Percentiles rank a stretch among this genome's conserved stretches.
These are phyloP conservation scores for Annulohypoxylon bovei DNA, from an alignment of 495 filamentous ascomycete genomes.

Conservation along the genomic window DNA sequence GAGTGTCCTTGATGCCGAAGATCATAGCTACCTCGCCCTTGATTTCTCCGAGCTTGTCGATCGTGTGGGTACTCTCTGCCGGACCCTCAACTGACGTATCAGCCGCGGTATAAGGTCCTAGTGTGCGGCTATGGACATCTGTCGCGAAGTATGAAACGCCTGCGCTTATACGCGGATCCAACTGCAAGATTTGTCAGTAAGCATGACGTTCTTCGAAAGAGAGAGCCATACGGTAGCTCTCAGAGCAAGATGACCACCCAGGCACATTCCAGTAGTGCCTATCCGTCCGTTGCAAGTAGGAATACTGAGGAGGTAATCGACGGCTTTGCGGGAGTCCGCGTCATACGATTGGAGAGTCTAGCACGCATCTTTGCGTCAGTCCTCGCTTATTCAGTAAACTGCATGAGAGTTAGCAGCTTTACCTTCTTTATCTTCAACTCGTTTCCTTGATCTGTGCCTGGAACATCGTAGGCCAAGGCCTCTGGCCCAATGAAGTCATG, in stretches of 20 bases:
- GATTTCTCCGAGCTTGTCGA: constrained; percentile 69
- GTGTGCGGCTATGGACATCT: constrained; percentile 81
- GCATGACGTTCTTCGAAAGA: not conserved
- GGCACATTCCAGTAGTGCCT: constrained; percentile 93
- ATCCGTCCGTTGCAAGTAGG: constrained; percentile 85
- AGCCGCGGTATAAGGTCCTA: constrained; percentile 62
- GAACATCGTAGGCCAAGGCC: constrained; percentile 83
- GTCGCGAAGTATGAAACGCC: constrained; percentile 93
- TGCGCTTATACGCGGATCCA: constrained; percentile 79
- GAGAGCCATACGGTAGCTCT: constrained; percentile 68
- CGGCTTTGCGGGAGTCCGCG: constrained; percentile 78
- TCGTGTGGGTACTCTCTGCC: constrained; percentile 51
- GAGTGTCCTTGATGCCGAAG: constrained; percentile 88
- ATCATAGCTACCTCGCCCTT: constrained; percentile 83
- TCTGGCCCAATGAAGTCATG: constrained; percentile 93
- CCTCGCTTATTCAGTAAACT: constrained; percentile 4
- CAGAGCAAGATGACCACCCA: constrained; percentile 90
- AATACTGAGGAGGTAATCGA: constrained; percentile 77
- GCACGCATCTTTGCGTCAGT: constrained; percentile 19
- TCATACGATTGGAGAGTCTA: constrained; percentile 89
- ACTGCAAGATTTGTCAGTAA: constrained; percentile 36
- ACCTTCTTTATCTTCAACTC: constrained; percentile 84
- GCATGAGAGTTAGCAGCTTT: constrained; percentile 15
- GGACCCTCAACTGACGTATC: constrained; percentile 48
- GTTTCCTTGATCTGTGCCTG: constrained; percentile 89